Conservation (phyloP, 2,329 filamentous ascomycete genomes). For the Cladosporium phlei region DNA sequence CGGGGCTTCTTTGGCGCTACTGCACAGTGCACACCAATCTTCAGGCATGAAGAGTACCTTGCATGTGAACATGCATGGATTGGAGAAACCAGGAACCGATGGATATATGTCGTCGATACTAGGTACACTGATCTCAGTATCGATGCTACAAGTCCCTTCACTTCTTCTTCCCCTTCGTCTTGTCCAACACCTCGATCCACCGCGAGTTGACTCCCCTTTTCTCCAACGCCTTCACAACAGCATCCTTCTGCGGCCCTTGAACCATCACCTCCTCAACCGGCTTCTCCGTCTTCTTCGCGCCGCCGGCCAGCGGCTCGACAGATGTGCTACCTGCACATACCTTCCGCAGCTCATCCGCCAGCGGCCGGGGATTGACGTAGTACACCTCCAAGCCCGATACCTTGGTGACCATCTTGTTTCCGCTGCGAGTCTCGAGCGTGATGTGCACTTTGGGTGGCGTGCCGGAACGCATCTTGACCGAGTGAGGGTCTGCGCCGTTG, state of each 20-base stretch:
- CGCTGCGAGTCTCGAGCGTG: slow-evolving; percentile 58
- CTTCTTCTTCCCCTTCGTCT: slow-evolving; percentile 57
- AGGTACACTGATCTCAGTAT: too few species aligned
- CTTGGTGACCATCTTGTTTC: slow-evolving; percentile 62
- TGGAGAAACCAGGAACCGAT: too few species aligned
- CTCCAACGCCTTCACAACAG: slow-evolving; percentile 55
- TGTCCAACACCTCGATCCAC: slow-evolving; percentile 63
- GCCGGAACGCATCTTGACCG: slow-evolving; percentile 58
- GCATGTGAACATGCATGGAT: too few species aligned
- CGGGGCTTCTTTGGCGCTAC: too few species aligned
- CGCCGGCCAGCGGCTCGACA: slow-evolving; percentile 57
- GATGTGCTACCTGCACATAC: slow-evolving; percentile 64
- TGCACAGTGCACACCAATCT: too few species aligned
- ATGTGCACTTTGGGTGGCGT: slow-evolving; percentile 56
- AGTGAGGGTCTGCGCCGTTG: slow-evolving; percentile 37
- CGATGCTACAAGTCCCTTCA: too few species aligned
- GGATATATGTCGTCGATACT: too few species aligned
- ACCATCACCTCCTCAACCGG: slow-evolving; percentile 64
- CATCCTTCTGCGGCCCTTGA: slow-evolving; percentile 61
- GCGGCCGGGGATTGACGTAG: slow-evolving; percentile 53
- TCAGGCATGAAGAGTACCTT: too few species aligned
- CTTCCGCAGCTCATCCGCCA: slow-evolving; percentile 64
- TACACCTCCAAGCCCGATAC: slow-evolving; percentile 59
- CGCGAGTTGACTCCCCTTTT: slow-evolving; percentile 54
- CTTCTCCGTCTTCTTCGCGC: slow-evolving; percentile 55